Percentiles rank a stretch among this genome's conserved stretches.
Evolutionary conservation across 2,329 filamentous ascomycete genomes (phyloP).

Genomic region (Dactylonectria macrodidyma): DNA sequence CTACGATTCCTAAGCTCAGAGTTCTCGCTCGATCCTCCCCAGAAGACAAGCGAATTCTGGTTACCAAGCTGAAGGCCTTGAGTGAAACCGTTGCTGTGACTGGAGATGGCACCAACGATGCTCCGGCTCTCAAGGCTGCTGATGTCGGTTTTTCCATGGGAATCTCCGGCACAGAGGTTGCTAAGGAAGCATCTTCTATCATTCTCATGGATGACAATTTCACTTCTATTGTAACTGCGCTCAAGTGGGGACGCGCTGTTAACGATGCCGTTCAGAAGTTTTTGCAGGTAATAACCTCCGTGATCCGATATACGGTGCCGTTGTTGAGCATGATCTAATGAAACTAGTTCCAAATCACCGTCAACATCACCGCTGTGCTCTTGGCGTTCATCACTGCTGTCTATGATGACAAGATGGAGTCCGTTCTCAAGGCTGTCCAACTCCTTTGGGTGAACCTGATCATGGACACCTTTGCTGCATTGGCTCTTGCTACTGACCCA

Average conservation of each 20-base stretch:
- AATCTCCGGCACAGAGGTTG: conserved; percentile 55
- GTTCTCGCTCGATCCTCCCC: conserved; percentile 77
- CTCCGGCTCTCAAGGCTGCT: conserved; percentile 71
- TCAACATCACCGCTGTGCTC: conserved; percentile 74
- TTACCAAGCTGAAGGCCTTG: conserved; percentile 73
- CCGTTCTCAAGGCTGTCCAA: conserved; percentile 72
- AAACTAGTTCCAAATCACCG: conserved; percentile 71
- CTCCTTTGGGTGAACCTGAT: conserved; percentile 76
- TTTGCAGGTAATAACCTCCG: conserved; percentile 60
- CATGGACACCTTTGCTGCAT: conserved; percentile 67
- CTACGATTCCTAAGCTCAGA: conserved; percentile 72
- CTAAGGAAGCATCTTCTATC: too few species aligned
- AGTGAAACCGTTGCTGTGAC: conserved; percentile 73
- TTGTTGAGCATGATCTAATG: background rate
- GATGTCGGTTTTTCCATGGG: conserved; percentile 77
- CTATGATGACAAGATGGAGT: conserved; percentile 63
- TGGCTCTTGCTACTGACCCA: conserved; percentile 68
- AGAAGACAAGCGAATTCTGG: conserved; percentile 76
- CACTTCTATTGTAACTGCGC: conserved; percentile 63
- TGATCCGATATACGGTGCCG: background rate
- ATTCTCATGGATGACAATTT: too few species aligned
- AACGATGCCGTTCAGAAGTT: conserved; percentile 77
- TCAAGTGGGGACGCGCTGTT: conserved; percentile 74
- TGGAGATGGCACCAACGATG: conserved; percentile 75
- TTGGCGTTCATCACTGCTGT: conserved; percentile 73